Base-by-base conservation (phyloP, 306 rosid species). In the Inga laurina region DNA sequence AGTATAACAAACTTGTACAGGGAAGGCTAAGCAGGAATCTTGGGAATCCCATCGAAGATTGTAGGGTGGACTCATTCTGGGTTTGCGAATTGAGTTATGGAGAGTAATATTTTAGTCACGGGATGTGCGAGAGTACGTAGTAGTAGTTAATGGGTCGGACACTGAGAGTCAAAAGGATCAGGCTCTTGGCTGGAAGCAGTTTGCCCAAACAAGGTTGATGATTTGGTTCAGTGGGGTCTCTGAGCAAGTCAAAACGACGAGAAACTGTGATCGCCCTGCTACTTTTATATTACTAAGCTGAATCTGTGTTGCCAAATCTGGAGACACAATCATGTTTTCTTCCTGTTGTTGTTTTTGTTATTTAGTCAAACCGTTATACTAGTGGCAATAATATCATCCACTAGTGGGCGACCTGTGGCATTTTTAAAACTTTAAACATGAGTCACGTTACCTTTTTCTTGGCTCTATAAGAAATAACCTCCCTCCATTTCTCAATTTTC, bases 201-300 rank as follows among this genome's bases (percentile, higher is more conserved):
- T 81, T 77, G 57, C n/a, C 57, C 14, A 48, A 72, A 75, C 68
- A 85, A 41, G 81, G 82, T 74, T 81, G 18, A 62, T 59, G 65
- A 8, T 59, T 59, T 10, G 65, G 32, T 9, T 10, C 43, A 32
- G 37, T 82, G 65, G 75, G 75, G 68, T 27, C 76, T 68, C 45
- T 82, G 80, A 80, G 34, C 54, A 74, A 64, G 91, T 92, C 91
- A 89, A 88, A 86, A 84, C 77, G 81, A 79, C 66, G 74, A 85
- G 78, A 84, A 86, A 74, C 80, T 73, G 39, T 75, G 85, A 37
- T 68, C 51, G 64, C 44, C 79, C 74, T 68, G 48, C 83, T 39
- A 39, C 7, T 39, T 77, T 77, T 46, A 68, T 77, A 66, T 45
- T 64, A 78, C 79, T 78, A 56, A 67, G 80, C 49, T 73, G 79